Evolutionary conservation across 257 asterid genomes (phyloP), one percentile per base, ranked within the genome.

Genomic region (Solanum virginianum): DNA sequence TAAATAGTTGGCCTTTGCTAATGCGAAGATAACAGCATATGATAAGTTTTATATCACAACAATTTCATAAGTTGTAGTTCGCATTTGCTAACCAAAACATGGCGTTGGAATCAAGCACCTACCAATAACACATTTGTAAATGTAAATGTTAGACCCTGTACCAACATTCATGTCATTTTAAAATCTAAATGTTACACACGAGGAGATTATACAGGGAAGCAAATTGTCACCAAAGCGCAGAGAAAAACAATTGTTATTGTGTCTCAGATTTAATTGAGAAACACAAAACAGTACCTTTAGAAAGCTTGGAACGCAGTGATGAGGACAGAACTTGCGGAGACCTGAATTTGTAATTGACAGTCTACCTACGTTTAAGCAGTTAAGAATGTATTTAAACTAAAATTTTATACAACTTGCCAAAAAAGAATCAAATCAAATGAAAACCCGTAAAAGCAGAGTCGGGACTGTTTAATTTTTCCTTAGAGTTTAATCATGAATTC

Each of bases 51-150:
- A n/a, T n/a, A n/a, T n/a, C n/a, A n/a, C n/a, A 82, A 86, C 96
- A 87, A 93, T 89, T 87, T 87, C 94, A 89, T 93, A 93, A 3
- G 95, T 79, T 66, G 90, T 39, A 36, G 98, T 92, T 89, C 94
- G 99, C 82, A 96, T 84, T 85, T 90, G 91, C 94, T 89, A 91
- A 86, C 93, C 87, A 85, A 92, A 89, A 89, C 93, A 93, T 70
- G 88, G 10, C 32, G 83, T 70, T 36, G 92, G 93, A 83, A 68
- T 72, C 68, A 84, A 24, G 85, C 89, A 68, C 29, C 17, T 10
- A 86, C 14, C 65, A 80, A 70, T 81, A 39, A 45, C 74, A 53
- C 26, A 26, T 57, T 10, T 26, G 16, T 45, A 14, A 74, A 12
- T 54, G 29, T 13, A 54, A n/a, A n/a, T n/a, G n/a, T n/a, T n/a